Base-by-base conservation (phyloP, 2,329 filamentous ascomycete genomes). In the Aspergillus quadrilineatus region DNA sequence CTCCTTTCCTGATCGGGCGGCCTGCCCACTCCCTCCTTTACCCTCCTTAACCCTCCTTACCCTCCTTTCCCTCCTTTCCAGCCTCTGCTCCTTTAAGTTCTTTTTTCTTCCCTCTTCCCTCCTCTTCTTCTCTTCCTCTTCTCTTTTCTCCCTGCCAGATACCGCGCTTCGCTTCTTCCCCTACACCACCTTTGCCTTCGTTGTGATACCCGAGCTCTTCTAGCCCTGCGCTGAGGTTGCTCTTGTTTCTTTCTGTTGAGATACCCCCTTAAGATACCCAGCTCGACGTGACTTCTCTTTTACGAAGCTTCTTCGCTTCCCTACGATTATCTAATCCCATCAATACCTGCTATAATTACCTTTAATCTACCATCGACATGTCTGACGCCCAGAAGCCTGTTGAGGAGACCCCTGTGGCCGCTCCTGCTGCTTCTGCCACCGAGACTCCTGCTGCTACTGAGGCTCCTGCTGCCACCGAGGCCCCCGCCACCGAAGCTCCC, bases 351-450 rank as follows among this genome's bases (percentile, higher is more conserved):
- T 59, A 63, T 60, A 63, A 66, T 63, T 54, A 53, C 51, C 50
- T 50, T 58, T 64, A 61, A 64, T 64, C 57, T 60, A 46, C 54
- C 48, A 44, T 57, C 60, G 56, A 62, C 79, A 90, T 90, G 88
- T 85, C 89, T 79, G 88, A 90, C 71, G 81, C 80, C 75, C 82
- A 86, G 77, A 90, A 91, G 80, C 82, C 86, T 72, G 80, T 83
- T 68, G 86, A 86, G 75, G 83, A 85, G 77, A 78, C 77, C 65
- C 75, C 77, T 64, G 73, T 69, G 66, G 69, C 73, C 56, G 59
- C 73, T 56, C 69, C 67, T 54, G 69, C 73, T 58, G 73, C 73
- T 57, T 69, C 73, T 58, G 60, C 72, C 55, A 69, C 70, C 34
- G 73, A 73, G 58, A 60, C 67, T 53, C 65, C 74, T 57, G 71